phyloP scores from a whole-genome alignment of 2,329 filamentous ascomycete species.

The Lecanosticta acicola region DNA sequence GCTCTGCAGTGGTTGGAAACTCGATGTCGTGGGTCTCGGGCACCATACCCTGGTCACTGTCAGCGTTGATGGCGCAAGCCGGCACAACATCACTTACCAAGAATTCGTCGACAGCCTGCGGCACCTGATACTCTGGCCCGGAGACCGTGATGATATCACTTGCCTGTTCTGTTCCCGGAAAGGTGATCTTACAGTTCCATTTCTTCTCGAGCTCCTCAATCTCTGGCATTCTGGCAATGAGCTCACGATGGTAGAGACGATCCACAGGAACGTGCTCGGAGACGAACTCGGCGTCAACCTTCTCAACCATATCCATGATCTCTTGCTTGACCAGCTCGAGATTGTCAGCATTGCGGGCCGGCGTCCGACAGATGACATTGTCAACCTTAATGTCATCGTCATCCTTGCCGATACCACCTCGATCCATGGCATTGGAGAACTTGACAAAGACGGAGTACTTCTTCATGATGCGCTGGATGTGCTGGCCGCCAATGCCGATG shows the following conservation, averaged over 20 bases:
- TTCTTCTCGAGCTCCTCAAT: slow-evolving; percentile 96
- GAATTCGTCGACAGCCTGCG: slow-evolving; percentile 92
- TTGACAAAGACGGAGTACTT: slow-evolving; percentile 99
- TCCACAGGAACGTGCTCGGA: slow-evolving; percentile 91
- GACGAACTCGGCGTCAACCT: slow-evolving; percentile 93
- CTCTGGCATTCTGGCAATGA: slow-evolving; percentile 79
- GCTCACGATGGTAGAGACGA: slow-evolving; percentile 88
- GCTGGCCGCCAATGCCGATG: slow-evolving; percentile 95
- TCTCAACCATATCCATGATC: slow-evolving; percentile 99
- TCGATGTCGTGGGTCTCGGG: slow-evolving; percentile 91
- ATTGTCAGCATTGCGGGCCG: slow-evolving; percentile 93
- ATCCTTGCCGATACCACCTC: slow-evolving; percentile 85
- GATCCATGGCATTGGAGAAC: slow-evolving; percentile 98
- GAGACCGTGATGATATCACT: slow-evolving; percentile 95
- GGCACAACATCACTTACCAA: slow-evolving; percentile 50
- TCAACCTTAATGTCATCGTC: slow-evolving; percentile 98
- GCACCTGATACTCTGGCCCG: slow-evolving; percentile 96
- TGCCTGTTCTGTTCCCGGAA: slow-evolving; percentile 93
- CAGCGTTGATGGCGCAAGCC: slow-evolving; percentile 20
- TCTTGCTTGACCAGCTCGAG: slow-evolving; percentile 96
- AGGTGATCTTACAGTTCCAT: slow-evolving; percentile 99
- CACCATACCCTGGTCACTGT: slow-evolving; percentile 70
- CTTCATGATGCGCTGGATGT: slow-evolving; percentile 99
- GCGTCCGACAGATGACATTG: slow-evolving; percentile 97
- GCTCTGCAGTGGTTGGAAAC: slow-evolving; percentile 66